Evolutionary conservation across 331 rosid species (phyloP).

Genomic region (Acacia pycnantha): DNA sequence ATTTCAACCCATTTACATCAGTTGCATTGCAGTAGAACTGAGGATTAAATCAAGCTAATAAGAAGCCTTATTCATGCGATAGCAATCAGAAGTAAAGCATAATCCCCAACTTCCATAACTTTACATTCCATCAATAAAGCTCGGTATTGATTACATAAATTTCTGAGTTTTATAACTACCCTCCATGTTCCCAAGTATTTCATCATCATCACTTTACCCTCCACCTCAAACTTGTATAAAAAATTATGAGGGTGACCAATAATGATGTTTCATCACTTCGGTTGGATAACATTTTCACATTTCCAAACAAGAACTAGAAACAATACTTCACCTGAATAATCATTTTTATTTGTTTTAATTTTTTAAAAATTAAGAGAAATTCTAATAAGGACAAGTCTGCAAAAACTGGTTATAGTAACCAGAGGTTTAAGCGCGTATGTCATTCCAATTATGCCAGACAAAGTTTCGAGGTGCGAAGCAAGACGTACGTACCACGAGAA

Average conservation of each 20-base stretch:
- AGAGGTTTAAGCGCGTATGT: neutral
- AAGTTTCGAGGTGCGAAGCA: neutral
- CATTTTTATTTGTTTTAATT: neutral
- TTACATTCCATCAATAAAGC: neutral
- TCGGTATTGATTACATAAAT: too few relatives aligned
- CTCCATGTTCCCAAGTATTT: neutral
- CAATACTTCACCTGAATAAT: neutral
- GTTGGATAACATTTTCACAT: slow-evolving; percentile 3
- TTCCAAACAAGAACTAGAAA: neutral
- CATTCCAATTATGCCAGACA: neutral
- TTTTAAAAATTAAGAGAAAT: neutral
- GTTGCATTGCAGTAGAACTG: neutral
- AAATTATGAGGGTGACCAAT: neutral
- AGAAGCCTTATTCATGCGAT: neutral
- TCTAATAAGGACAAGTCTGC: neutral
- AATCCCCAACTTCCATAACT: neutral
- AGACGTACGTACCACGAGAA: slow-evolving; percentile 62
- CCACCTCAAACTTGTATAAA: neutral
- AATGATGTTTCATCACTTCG: slow-evolving; percentile 2
- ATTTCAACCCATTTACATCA: neutral
- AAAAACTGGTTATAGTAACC: neutral
- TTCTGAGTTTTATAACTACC: neutral
- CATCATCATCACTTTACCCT: neutral
- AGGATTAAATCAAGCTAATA: neutral
- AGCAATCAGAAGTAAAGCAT: neutral